A percentile compares a stretch with the other conserved stretches of the same genome.
phyloP scores from a whole-genome alignment of 345 rosid genomes.

The Diplotaxis tenuifolia region DNA sequence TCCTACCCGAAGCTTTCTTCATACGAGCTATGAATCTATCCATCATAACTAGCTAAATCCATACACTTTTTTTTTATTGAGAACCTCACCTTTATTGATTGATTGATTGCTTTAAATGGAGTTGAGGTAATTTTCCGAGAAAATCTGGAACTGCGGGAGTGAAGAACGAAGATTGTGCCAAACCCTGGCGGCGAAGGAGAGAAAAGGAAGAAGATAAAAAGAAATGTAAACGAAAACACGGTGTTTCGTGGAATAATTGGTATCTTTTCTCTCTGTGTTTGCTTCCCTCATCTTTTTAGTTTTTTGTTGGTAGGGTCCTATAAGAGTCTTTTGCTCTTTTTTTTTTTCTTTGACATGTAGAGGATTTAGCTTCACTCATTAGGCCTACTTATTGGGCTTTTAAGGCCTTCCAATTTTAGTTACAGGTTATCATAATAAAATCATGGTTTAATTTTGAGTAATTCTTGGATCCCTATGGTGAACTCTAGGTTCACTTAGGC shows the following conservation, averaged over 20 bases:
- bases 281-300: not conserved
- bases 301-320: slow-evolving; percentile 1
- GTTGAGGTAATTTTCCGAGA: slow-evolving; percentile 17
- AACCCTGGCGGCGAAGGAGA: slow-evolving; percentile 48
- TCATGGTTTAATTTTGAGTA: too few species aligned
- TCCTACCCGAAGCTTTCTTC: slow-evolving; percentile 37
- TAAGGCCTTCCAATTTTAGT: not conserved
- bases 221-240: slow-evolving; percentile 47
- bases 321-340: not conserved
- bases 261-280: not conserved
- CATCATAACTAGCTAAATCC: slow-evolving; percentile 59
- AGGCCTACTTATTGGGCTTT: not conserved
- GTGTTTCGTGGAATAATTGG: slow-evolving; percentile 46
- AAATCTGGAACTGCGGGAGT: slow-evolving; percentile 11
- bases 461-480: too few species aligned
- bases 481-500: too few species aligned
- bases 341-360: not conserved
- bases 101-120: not conserved
- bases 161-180: slow-evolving; percentile 36
- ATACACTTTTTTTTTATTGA: slow-evolving; percentile 37
- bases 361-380: not conserved
- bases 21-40: slow-evolving; percentile 53
- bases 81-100: not conserved
- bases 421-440: too few species aligned
- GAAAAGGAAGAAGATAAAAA: slow-evolving; percentile 8